phyloP scores from a whole-genome alignment of 176 grass and related monocot genomes.

The Cymbopogon citratus region DNA sequence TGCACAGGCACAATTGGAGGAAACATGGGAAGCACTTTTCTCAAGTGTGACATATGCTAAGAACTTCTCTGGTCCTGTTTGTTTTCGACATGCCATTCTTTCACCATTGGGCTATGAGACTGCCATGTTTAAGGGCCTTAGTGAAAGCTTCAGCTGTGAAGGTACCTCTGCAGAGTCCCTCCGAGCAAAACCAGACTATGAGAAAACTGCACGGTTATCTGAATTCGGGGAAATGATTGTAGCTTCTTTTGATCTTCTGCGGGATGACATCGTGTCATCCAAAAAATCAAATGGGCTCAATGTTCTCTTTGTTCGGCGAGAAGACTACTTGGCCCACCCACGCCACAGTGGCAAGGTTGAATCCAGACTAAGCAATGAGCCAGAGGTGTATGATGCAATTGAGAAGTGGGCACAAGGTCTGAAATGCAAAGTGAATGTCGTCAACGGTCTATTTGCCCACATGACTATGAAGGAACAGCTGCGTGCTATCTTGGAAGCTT shows the following conservation, averaged over 20 bases:
- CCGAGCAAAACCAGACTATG: conserved; percentile 33
- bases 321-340: conserved; percentile 93
- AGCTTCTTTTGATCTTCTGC: conserved; percentile 60
- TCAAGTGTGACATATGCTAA: conserved; percentile 78
- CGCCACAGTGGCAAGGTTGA: conserved; percentile 86
- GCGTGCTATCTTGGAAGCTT: conserved; percentile 68
- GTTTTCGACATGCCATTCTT: conserved; percentile 80
- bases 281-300: conserved; percentile 48
- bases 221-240: conserved; percentile 94
- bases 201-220: conserved; percentile 78
- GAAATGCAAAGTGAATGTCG: conserved; percentile 74
- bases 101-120: conserved; percentile 97
- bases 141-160: conserved; percentile 38
- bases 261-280: conserved; percentile 29
- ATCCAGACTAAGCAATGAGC: conserved; percentile 83
- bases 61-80: conserved; percentile 83
- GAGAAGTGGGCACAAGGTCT: conserved; percentile 63
- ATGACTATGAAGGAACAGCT: conserved; percentile 95
- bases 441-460: conserved; percentile 90
- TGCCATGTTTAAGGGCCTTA: conserved; percentile 88
- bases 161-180: conserved; percentile 52
- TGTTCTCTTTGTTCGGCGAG: conserved; percentile 89
- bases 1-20: conserved; percentile 78
- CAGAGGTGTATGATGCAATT: conserved; percentile 62
- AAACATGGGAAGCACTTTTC: conserved; percentile 93